A percentile compares a stretch with the other conserved stretches of the same genome.
phyloP scores from a whole-genome alignment of 805 yeast species.

The Candida verbasci region DNA sequence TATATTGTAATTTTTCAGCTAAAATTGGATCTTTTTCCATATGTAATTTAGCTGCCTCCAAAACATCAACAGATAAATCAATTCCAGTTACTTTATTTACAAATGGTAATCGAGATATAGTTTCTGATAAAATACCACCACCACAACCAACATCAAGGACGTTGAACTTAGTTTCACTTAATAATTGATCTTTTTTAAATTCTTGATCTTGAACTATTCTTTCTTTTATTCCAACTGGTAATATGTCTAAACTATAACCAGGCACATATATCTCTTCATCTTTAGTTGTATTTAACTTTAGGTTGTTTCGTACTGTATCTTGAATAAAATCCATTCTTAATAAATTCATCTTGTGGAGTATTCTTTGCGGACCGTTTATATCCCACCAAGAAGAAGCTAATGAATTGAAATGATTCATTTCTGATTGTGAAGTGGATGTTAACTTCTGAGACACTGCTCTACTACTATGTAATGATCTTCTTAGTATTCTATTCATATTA shows the following conservation, averaged over 20 bases:
- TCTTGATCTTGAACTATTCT: conserved; percentile 51
- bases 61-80: conserved; percentile 80
- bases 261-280: conserved; percentile 64
- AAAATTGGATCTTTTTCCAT: conserved; percentile 61
- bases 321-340: conserved; percentile 83
- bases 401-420: conserved; percentile 75
- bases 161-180: conserved; percentile 32
- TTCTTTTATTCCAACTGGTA: conserved; percentile 53
- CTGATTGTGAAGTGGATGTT: conserved; percentile 52
- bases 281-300: conserved; percentile 35
- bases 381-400: conserved; percentile 99
- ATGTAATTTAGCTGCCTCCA: conserved; percentile 76
- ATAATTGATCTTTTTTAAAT: conserved; percentile 34
- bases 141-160: conserved; percentile 96
- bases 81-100: conserved; percentile 69
- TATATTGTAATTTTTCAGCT: conserved; percentile 51
- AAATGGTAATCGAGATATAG: conserved; percentile 70
- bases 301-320: conserved; percentile 46
- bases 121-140: conserved; percentile 91
- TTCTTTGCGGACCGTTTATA: conserved; percentile 84
- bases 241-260: conserved; percentile 64
- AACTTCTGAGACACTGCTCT: conserved; percentile 8
- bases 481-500: no score
- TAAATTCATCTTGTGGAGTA: conserved; percentile 90
- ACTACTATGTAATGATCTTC: conserved; percentile 1